Base-by-base conservation (phyloP, 768 basidiomycete species). In the Trametes maxima region DNA sequence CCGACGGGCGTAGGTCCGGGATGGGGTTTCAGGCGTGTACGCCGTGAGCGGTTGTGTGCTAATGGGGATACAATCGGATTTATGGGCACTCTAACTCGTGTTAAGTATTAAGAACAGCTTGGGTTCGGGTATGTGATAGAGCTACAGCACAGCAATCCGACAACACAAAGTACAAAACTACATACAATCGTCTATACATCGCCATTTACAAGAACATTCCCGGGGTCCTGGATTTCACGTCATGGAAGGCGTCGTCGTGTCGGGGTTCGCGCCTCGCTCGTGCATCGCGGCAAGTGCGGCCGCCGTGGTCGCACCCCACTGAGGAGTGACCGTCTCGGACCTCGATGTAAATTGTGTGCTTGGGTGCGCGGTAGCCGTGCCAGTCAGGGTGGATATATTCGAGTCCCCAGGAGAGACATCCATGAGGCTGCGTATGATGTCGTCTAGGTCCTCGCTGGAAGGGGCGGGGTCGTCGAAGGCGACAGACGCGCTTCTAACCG, bases 401-500 rank as follows among this genome's bases (percentile, higher is more conserved):
- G 57, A 21, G 13, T 36, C 19, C 12, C 19, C 43, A 19, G 58
- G 43, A 2, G 68, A 59, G 1, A 49, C 22, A 6, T 54, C 66
- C 73, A 81, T 75, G 70, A 82, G 74, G 54, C 73, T 75, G 36
- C 70, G 73, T 76, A 82, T 77, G 60, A 82, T 70, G 8, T 59
- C 67, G 60, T 79, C 78, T 46, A 82, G 66, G 53, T 77, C 73
- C 43, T 71, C 65, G 17, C 76, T 68, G 12, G 75, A 76, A 4
- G 79, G 75, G 14, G 71, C 65, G 13, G 67, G 73, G 36, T 78
- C 78, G 40, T 71, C 67, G 16, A 64, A 47, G 24, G 71, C 70
- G 25, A 77, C 71, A 47, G 68, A 74, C 7, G 78, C 74, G 36
- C 75, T 74, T 45, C 72, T 73, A 49, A 75, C 71, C 35, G 77